phyloP scores from a whole-genome alignment of 805 yeast genomes.

The Candida peoriensis region DNA sequence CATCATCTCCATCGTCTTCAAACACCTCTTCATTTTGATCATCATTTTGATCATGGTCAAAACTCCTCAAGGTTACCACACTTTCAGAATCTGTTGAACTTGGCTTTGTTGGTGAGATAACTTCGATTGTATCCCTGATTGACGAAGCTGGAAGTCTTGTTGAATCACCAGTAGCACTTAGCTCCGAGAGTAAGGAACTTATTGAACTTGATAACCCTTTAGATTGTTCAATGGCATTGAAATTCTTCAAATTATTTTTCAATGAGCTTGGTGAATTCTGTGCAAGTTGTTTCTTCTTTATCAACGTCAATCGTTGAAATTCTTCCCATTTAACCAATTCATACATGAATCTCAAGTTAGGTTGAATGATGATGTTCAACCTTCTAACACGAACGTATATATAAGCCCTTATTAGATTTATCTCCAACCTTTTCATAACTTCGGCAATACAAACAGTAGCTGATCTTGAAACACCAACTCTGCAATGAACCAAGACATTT shows the following conservation, averaged over 20 bases:
- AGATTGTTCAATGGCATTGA: too few relatives aligned
- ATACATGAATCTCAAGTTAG: slow-evolving; percentile 86
- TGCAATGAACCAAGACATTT: slow-evolving; percentile 78
- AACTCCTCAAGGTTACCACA: neutral
- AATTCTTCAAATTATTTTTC: neutral
- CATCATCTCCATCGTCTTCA: slow-evolving; percentile 11
- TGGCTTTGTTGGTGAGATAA: too few relatives aligned
- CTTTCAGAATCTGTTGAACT: neutral
- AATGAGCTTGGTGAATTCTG: slow-evolving; percentile 1
- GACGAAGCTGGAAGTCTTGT: neutral
- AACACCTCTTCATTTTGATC: too few relatives aligned
- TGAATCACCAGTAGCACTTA: neutral
- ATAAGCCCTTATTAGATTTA: slow-evolving; percentile 75
- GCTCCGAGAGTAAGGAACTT: neutral
- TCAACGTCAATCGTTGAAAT: slow-evolving; percentile 13
- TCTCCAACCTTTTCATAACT: slow-evolving; percentile 70
- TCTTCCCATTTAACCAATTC: slow-evolving; percentile 74
- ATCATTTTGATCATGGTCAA: too few relatives aligned
- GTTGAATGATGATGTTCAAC: slow-evolving; percentile 89
- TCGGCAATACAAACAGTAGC: slow-evolving; percentile 96
- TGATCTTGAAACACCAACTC: slow-evolving; percentile 92
- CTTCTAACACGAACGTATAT: slow-evolving; percentile 85
- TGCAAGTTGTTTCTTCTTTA: neutral
- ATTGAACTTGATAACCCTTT: neutral
- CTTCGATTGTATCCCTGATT: neutral